A percentile compares a stretch with the other conserved stretches of the same genome.
Conservation (phyloP, 352 stramenopile species). For the Peronospora tabacina region DNA sequence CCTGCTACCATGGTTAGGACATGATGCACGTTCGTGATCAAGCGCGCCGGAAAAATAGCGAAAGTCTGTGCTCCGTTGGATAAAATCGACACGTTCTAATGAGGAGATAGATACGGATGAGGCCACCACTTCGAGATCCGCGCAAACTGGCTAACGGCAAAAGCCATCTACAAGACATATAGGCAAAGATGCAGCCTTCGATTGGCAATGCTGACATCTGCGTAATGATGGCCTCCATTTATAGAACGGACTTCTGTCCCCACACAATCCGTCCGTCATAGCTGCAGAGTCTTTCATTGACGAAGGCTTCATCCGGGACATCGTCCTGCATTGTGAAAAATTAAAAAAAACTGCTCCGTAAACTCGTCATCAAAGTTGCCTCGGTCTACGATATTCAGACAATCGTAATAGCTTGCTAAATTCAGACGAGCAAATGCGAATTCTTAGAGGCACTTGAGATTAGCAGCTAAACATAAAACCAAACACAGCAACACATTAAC, state of each 20-base stretch:
- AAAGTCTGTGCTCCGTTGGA: constrained; percentile 22
- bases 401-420: constrained; percentile 71
- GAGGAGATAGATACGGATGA: constrained; percentile 38
- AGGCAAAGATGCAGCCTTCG: constrained; percentile 18
- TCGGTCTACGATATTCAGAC: constrained; percentile 73
- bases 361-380: constrained; percentile 75
- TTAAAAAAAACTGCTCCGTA: constrained; percentile 84
- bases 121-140: constrained; percentile 24
- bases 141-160: constrained; percentile 38
- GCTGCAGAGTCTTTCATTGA: constrained; percentile 83
- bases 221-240: neutral
- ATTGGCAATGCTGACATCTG: constrained; percentile 1
- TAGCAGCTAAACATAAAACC: constrained; percentile 10
- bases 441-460: constrained; percentile 41
- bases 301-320: constrained; percentile 81
- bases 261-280: constrained; percentile 71
- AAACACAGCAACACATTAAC: constrained; percentile 8
- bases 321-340: constrained; percentile 83
- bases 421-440: constrained; percentile 52
- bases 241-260: constrained; percentile 84
- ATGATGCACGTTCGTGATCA: constrained; percentile 51
- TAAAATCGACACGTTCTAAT: constrained; percentile 33
- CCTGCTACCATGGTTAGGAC: constrained; percentile 47
- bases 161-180: constrained; percentile 26
- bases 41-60: constrained; percentile 32